Percentiles rank a stretch among this genome's conserved stretches.
phyloP scores from a whole-genome alignment of 805 yeast genomes.

The Wickerhamiella cacticola region DNA sequence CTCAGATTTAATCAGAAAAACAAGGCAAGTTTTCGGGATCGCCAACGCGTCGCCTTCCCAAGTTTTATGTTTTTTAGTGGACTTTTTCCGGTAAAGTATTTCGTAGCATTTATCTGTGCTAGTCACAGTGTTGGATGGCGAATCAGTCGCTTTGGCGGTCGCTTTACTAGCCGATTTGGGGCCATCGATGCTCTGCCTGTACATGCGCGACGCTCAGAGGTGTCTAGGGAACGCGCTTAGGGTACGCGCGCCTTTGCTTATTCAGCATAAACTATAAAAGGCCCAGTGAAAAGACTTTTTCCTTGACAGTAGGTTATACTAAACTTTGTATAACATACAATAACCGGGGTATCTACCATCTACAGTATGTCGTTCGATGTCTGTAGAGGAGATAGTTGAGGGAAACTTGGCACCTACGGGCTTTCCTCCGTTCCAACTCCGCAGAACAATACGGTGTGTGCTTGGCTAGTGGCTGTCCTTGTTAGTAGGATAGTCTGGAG shows the following conservation, averaged over 20 bases:
- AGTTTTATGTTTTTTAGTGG: conserved; percentile 69
- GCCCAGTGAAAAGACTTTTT: conserved; percentile 8
- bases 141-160: not conserved
- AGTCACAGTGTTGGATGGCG: not conserved
- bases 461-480: conserved; percentile 22
- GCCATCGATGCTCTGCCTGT: not conserved
- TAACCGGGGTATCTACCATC: conserved; percentile 22
- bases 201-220: not conserved
- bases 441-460: conserved; percentile 26
- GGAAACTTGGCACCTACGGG: conserved; percentile 26
- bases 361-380: conserved; percentile 18
- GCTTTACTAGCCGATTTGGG: too few relatives aligned
- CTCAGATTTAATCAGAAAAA: conserved; percentile 24
- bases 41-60: conserved; percentile 91
- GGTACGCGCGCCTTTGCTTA: not conserved
- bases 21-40: conserved; percentile 19
- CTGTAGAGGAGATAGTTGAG: conserved; percentile 21
- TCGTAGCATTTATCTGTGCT: conserved; percentile 9
- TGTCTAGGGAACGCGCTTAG: not conserved
- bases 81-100: conserved; percentile 58
- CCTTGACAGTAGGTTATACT: conserved; percentile 26
- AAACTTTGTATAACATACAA: conserved; percentile 22
- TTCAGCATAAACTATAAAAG: conserved; percentile 11
- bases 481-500: conserved; percentile 20
- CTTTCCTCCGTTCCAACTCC: conserved; percentile 33